phyloP scores from a whole-genome alignment of 108 stramenopile genomes.

The Aurantiochytrium sp. region DNA sequence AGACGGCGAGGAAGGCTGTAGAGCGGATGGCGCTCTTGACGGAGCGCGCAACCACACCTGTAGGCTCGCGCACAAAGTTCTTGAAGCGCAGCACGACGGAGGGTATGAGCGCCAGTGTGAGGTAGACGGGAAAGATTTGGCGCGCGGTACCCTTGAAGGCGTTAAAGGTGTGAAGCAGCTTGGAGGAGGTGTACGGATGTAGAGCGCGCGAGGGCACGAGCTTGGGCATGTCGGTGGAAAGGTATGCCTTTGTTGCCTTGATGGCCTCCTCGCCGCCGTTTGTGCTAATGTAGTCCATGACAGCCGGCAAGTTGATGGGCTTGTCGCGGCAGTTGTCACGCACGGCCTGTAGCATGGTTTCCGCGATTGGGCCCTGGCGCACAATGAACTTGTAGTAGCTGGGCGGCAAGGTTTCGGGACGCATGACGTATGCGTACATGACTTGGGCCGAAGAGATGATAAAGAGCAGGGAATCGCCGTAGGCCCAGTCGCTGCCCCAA shows the following conservation, averaged over 20 bases:
- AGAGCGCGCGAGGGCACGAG: not conserved
- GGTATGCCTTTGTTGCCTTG: not conserved
- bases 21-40: not conserved
- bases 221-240: not conserved
- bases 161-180: not conserved
- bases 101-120: not conserved
- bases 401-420: not conserved
- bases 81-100: not conserved
- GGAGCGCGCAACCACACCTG: not conserved
- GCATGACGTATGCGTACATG: slow-evolving; percentile 17
- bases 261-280: slow-evolving; percentile 8
- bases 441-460: slow-evolving; percentile 3
- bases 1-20: not conserved
- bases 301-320: not conserved
- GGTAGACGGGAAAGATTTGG: not conserved
- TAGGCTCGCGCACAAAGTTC: not conserved
- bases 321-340: not conserved
- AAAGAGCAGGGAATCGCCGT: not conserved
- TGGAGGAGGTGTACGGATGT: not conserved
- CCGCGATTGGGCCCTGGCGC: not conserved
- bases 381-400: slow-evolving; percentile 19
- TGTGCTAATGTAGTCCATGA: not conserved
- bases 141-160: not conserved
- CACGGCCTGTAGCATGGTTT: not conserved
- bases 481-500: slow-evolving; percentile 19